Evolutionary conservation across 2,329 filamentous ascomycete species (phyloP), one percentile per base, ranked within the genome.

Genomic region (Neonectria punicea): DNA sequence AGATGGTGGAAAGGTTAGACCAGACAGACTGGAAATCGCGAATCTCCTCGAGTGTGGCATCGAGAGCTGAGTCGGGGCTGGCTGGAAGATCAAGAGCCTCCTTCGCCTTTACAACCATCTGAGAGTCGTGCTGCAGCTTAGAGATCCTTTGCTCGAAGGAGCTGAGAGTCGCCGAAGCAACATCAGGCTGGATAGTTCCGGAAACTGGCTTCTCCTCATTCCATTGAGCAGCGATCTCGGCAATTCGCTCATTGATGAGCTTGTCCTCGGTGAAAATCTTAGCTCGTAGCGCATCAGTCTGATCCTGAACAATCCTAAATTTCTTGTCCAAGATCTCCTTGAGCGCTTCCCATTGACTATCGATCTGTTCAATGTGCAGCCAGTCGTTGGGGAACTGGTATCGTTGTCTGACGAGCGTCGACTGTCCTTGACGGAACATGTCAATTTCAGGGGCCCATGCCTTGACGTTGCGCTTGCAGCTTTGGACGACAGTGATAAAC

Each of bases 1-100:
- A 99, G 67, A 99, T 97, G 6, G 94, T 97, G 25, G 93, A 95
- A 54, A 99, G 84, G 53, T 93, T 95, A 34, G 95, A 93, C 96
- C 96, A 99, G 10, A 99, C 96, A 20, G 95, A 98, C 81, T 97
- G 97, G 83, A 99, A 99, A 79, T 99, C 96, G 67, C 97, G 93
- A 2, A 99, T 94, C 81, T 99, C 96, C 77, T 98, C 95, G 16
- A 98, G 85, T 9, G 98, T 92, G 28, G 91, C 88, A n/a, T 88
- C 86, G 22, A 99, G 88, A n/a, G 91, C 90, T 56, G 92, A 92
- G 72, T 97, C 93, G 0, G 91, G 84, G 59, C 89, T 92, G 3
- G 92, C 87, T 4, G 95, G 92, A 46, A 99, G 87, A 76, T 97
- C 94, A 46, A 99, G 89, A 4, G 96, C 96, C 79, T 99, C 96